Percentiles rank a stretch among this genome's conserved stretches.
Evolutionary conservation across 2,329 filamentous ascomycete genomes (phyloP).

Genomic region (Pseudocercospora eumusae): DNA sequence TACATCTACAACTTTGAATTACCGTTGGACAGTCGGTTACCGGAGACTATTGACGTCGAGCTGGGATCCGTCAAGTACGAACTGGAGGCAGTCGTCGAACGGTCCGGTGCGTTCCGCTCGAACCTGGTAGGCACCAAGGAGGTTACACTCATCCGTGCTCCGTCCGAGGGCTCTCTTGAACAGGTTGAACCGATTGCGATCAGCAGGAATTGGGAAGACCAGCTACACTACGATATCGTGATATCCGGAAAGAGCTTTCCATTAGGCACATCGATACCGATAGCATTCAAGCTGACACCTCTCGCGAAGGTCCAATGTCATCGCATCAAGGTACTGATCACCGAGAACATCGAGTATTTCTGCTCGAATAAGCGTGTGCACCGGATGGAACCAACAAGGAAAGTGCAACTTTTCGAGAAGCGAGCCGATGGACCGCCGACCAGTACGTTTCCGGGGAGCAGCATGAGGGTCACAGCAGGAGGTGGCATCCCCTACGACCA

Average conservation of each 20-base stretch:
- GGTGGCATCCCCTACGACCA: slow-evolving; percentile 73
- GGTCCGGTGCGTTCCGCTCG: slow-evolving; percentile 84
- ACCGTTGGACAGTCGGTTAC: slow-evolving; percentile 73
- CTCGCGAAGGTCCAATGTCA: slow-evolving; percentile 92
- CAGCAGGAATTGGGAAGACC: slow-evolving; percentile 90
- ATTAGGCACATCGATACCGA: slow-evolving; percentile 81
- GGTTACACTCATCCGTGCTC: slow-evolving; percentile 79
- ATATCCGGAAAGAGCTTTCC: slow-evolving; percentile 96
- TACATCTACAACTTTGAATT: slow-evolving; percentile 79
- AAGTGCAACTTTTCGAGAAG: slow-evolving; percentile 86
- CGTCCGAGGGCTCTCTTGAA: slow-evolving; percentile 83
- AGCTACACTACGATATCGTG: slow-evolving; percentile 92
- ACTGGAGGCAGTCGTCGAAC: slow-evolving; percentile 79
- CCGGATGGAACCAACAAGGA: slow-evolving; percentile 77
- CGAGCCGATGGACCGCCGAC: slow-evolving; percentile 74
- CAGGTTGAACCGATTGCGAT: slow-evolving; percentile 93
- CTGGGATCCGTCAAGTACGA: slow-evolving; percentile 87
- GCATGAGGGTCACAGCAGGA: slow-evolving; percentile 74
- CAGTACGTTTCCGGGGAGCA: slow-evolving; percentile 71
- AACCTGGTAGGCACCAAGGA: slow-evolving; percentile 83
- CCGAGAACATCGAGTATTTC: slow-evolving; percentile 89
- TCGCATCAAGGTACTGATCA: slow-evolving; percentile 86
- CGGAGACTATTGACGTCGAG: slow-evolving; percentile 84
- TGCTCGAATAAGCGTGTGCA: slow-evolving; percentile 83
- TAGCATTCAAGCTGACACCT: slow-evolving; percentile 90